Conservation (phyloP, 2,329 filamentous ascomycete genomes). For the Nothopassalora personata region DNA sequence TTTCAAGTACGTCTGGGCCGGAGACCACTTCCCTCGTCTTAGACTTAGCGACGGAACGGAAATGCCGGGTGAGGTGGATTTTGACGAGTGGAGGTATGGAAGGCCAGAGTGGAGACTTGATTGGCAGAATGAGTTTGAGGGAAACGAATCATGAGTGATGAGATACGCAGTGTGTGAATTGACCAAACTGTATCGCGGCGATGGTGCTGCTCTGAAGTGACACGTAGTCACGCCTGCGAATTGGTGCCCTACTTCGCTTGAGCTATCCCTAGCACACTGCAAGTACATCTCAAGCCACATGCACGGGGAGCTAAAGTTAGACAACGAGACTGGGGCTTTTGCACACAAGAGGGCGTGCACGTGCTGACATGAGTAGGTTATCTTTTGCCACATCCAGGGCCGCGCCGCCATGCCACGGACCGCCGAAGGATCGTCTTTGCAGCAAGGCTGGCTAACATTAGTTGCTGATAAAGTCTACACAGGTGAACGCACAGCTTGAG, state of each 20-base stretch:
- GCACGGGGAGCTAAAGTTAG: not conserved
- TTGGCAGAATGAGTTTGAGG: slow-evolving; percentile 11
- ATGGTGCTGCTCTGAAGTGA: not conserved
- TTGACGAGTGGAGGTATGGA: slow-evolving; percentile 33
- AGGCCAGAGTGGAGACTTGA: slow-evolving; percentile 29
- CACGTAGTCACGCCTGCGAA: not conserved
- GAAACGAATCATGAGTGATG: not conserved
- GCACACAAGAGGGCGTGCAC: no score
- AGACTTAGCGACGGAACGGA: slow-evolving; percentile 41
- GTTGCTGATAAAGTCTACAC: not conserved
- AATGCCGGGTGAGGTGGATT: slow-evolving; percentile 43
- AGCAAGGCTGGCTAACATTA: not conserved
- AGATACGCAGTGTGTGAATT: not conserved
- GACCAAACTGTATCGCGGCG: no score
- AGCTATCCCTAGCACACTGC: not conserved
- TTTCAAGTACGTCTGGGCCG: slow-evolving; percentile 37
- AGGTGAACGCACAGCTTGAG: not conserved
- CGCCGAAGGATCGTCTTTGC: not conserved
- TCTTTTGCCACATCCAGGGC: not conserved
- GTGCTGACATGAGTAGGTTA: not conserved
- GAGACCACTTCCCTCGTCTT: slow-evolving; percentile 42
- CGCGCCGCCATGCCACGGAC: not conserved
- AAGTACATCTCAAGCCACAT: not conserved
- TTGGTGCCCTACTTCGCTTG: not conserved
- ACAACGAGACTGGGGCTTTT: not conserved